Evolutionary conservation across 1,284 basidiomycete genomes (phyloP).

Genomic region (Golubevia pallescens): DNA sequence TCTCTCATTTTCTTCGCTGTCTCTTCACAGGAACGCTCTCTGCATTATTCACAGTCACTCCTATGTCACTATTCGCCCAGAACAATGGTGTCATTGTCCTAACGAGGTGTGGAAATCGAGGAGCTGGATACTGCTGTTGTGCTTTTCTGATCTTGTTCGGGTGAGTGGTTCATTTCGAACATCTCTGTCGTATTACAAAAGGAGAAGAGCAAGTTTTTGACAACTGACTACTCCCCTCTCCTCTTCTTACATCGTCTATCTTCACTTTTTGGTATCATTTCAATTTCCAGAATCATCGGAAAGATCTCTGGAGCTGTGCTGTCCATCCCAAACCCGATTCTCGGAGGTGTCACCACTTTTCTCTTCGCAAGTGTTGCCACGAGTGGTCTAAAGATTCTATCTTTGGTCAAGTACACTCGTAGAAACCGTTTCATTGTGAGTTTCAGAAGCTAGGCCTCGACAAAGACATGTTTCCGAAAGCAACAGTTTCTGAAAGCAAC

Average conservation of each 20-base stretch:
- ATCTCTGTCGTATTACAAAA: no score
- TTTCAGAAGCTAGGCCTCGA: no score
- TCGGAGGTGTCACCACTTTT: constrained; percentile 79
- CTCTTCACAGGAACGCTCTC: constrained; percentile 71
- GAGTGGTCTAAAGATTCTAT: constrained; percentile 77
- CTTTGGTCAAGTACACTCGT: constrained; percentile 73
- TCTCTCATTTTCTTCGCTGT: constrained; percentile 67
- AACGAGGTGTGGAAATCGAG: constrained; percentile 51
- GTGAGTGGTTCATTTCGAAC: no score
- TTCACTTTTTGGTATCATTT: constrained; percentile 9
- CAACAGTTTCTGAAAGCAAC: no score
- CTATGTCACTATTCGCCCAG: constrained; percentile 64
- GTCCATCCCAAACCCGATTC: constrained; percentile 75
- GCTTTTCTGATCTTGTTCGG: constrained; percentile 44
- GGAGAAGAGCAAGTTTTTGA: constrained; percentile 57
- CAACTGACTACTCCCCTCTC: background rate
- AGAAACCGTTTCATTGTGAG: constrained; percentile 76
- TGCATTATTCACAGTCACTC: constrained; percentile 66
- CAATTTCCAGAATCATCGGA: constrained; percentile 69
- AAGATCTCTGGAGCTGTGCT: constrained; percentile 73
- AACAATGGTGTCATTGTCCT: constrained; percentile 66
- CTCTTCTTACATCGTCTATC: constrained; percentile 10
- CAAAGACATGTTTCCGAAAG: no score
- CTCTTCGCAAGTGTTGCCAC: constrained; percentile 65
- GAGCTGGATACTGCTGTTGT: constrained; percentile 42